Percentiles rank a stretch among this genome's conserved stretches.
Evolutionary conservation across 1,284 basidiomycete species (phyloP).

Genomic region (Sphaerobolus stellatus): DNA sequence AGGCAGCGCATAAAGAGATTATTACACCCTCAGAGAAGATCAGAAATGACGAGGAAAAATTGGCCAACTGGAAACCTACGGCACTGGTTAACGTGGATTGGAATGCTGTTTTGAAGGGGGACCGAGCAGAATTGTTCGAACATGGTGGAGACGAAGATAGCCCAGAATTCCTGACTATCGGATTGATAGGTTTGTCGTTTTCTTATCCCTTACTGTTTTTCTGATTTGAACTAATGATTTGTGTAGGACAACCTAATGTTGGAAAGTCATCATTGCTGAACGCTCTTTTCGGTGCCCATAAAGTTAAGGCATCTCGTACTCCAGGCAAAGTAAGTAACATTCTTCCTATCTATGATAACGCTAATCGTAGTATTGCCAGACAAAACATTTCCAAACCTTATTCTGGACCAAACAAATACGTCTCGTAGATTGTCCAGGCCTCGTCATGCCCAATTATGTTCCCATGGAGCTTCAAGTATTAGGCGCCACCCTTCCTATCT

Average conservation of each 20-base stretch:
- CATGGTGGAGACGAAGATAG: conserved; percentile 30
- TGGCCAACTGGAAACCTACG: conserved; percentile 65
- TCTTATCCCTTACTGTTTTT: neutral
- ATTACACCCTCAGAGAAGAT: conserved; percentile 67
- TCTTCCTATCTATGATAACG: neutral
- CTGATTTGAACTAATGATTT: conserved; percentile 3
- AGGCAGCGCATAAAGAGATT: conserved; percentile 65
- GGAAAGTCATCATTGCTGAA: conserved; percentile 92
- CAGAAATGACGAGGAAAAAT: conserved; percentile 47
- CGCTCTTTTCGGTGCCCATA: conserved; percentile 80
- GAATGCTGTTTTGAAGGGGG: conserved; percentile 54
- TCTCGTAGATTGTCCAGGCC: conserved; percentile 82
- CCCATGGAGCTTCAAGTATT: conserved; percentile 83
- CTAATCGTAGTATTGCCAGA: conserved; percentile 43
- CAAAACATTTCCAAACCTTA: conserved; percentile 91
- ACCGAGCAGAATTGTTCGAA: conserved; percentile 41
- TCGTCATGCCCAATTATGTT: conserved; percentile 78
- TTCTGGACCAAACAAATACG: conserved; percentile 83
- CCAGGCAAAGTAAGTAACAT: conserved; percentile 73
- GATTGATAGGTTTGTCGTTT: conserved; percentile 65
- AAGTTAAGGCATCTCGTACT: conserved; percentile 83
- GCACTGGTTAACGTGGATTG: conserved; percentile 68
- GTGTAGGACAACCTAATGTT: conserved; percentile 91
- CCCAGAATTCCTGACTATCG: conserved; percentile 73
- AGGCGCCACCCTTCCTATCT: conserved; percentile 83